Base-by-base conservation (phyloP, 2,329 filamentous ascomycete species). In the Phialemonium atrogriseum region DNA sequence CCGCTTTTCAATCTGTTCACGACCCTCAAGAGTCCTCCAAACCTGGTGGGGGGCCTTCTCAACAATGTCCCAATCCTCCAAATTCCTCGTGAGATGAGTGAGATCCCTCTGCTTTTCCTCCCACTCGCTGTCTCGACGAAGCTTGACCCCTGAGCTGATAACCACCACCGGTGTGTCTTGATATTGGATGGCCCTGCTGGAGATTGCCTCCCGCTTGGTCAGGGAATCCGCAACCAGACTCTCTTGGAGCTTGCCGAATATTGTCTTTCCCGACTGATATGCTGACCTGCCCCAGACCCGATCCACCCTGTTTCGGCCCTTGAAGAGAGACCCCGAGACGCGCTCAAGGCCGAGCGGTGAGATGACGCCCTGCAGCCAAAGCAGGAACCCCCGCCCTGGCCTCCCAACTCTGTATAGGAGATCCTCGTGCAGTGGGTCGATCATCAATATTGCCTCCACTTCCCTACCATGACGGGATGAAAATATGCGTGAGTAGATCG, bases 181-280 rank as follows among this genome's bases (percentile, higher is more conserved):
- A 36, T 72, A 70, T 58, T 94, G 85, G 32, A 96, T 91, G 27
- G 80, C 78, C 14, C 82, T 69, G 36, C 86, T 86, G 37, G 79
- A 83, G 26, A 70, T 64, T 12, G 94, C 77, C 49, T 98, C 91
- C 20, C 84, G 84, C 54, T 79, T 81, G 10, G 86, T 86, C 44
- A 96, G 75, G 1, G 84, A 85, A 42, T 79, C 73, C 1, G 88
- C 88, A 19, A 95, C 86, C 1, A 96, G 68, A 42, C 81, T 89
- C 62, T 98, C 91, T 58, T 98, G 91, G 34, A 98, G 67, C 58
- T 88, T 84, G 5, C 87, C 83, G 54, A 93, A 94, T 55, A 95
- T 80, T 53, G 75, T 80, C 54, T 88, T 93, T 39, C 84, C 84
- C 15, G 69, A 70, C 56, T 94, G 85, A 50, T 86, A 81, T 1